A percentile compares a stretch with the other conserved stretches of the same genome.
Evolutionary conservation across 768 basidiomycete species (phyloP).

Genomic region (Saitozyma podzolica): DNA sequence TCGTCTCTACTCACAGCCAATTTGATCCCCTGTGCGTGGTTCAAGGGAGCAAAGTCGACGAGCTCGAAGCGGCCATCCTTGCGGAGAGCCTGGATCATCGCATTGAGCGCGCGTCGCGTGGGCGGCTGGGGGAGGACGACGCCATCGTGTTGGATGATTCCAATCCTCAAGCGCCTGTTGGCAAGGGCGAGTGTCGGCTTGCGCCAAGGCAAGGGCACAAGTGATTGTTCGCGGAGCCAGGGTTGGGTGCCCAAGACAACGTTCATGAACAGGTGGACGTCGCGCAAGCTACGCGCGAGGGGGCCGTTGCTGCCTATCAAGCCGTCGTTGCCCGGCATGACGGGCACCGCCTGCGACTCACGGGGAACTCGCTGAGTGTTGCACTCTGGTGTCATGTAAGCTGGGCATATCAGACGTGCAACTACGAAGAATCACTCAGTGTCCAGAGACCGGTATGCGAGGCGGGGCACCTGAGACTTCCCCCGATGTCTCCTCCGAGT

Average conservation of each 20-base stretch:
- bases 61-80: no score
- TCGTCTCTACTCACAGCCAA: no score
- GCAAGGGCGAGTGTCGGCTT: constrained; percentile 15
- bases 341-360: neutral
- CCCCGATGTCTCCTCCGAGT: constrained; percentile 76
- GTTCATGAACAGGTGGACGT: constrained; percentile 29
- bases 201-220: constrained; percentile 40
- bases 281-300: constrained; percentile 21
- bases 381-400: constrained; percentile 12
- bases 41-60: no score
- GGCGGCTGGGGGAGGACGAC: constrained; percentile 35
- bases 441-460: constrained; percentile 61
- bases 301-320: constrained; percentile 36
- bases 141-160: constrained; percentile 35
- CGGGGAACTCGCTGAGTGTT: constrained; percentile 18
- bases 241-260: constrained; percentile 25
- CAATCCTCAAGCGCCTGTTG: constrained; percentile 26
- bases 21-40: no score
- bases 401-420: no score
- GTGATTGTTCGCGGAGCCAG: constrained; percentile 31
- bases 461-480: constrained; percentile 68
- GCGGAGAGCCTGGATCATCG: no score
- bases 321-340: constrained; percentile 35
- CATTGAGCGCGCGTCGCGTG: constrained; percentile 19
- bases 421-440: constrained; percentile 29